Percentiles rank a stretch among this genome's conserved stretches.
Conservation (phyloP, 2,329 filamentous ascomycete species). For the Beauveria sp. region DNA sequence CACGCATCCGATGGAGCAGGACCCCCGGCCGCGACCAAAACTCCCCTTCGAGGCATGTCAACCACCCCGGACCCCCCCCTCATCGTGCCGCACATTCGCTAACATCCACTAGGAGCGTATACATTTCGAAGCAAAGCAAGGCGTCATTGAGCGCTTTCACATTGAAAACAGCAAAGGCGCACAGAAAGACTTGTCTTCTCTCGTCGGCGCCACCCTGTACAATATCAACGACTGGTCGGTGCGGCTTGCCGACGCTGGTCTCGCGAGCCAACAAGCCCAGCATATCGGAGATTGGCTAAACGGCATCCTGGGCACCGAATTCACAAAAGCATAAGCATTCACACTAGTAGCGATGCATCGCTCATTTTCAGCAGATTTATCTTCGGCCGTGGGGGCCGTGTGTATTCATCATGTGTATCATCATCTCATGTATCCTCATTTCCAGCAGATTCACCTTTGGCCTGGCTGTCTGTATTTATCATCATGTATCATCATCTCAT, state of each 20-base stretch:
- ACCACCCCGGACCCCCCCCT: no score
- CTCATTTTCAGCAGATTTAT: neutral
- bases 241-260: constrained; percentile 1
- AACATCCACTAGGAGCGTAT: constrained; percentile 9
- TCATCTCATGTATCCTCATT: neutral
- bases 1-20: constrained; percentile 49
- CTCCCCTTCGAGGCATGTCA: constrained; percentile 36
- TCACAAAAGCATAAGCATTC: neutral
- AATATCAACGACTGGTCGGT: constrained; percentile 8
- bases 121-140: constrained; percentile 11
- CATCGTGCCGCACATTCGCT: neutral
- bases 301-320: constrained; percentile 1
- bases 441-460: neutral
- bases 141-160: constrained; percentile 6
- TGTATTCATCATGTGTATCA: neutral
- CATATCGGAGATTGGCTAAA: constrained; percentile 8
- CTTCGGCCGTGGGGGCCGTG: neutral
- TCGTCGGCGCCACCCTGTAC: constrained; percentile 7
- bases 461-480: neutral
- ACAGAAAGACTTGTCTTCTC: neutral
- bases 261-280: neutral
- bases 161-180: neutral
- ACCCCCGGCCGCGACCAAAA: constrained; percentile 47
- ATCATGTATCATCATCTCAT: neutral
- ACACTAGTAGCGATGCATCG: neutral